Percentiles rank a stretch among this genome's conserved stretches.
Evolutionary conservation across 148 eudicot species (phyloP).

Genomic region (Vaccinium corymbosum): DNA sequence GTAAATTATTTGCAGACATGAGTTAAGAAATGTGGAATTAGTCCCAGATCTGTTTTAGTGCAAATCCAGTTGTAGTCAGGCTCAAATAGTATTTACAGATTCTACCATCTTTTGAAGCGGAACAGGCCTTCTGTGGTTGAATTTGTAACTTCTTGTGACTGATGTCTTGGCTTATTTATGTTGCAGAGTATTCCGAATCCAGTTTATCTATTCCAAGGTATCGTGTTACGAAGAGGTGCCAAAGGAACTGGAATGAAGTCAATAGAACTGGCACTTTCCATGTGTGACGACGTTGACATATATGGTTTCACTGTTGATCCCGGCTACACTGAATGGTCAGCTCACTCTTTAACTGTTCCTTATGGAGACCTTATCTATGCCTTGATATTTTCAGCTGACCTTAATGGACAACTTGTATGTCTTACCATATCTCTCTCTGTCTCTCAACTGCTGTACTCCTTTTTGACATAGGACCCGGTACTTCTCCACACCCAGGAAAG

Average conservation of each 20-base stretch:
- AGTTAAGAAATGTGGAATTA: background rate
- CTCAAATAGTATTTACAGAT: background rate
- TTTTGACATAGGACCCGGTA: conserved; percentile 71
- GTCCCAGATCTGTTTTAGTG: background rate
- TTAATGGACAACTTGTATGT: background rate
- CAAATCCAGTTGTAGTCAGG: background rate
- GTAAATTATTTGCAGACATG: background rate
- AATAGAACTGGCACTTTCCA: conserved; percentile 93
- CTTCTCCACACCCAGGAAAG: conserved; percentile 90
- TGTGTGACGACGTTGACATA: conserved; percentile 94
- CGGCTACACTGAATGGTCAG: conserved; percentile 94
- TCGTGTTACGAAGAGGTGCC: conserved; percentile 95
- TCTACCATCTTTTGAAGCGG: background rate
- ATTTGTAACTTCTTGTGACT: background rate
- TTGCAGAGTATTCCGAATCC: conserved; percentile 85
- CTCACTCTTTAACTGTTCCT: conserved; percentile 10
- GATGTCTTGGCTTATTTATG: conserved; percentile 16
- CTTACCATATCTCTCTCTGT: conserved; percentile 11
- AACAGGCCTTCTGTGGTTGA: background rate
- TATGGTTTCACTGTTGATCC: conserved; percentile 99
- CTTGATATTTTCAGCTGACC: background rate
- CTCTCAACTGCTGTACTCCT: conserved; percentile 2
- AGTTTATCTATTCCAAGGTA: conserved; percentile 96
- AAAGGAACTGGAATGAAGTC: conserved; percentile 99
- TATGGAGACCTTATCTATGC: background rate